Evolutionary conservation across 805 yeast genomes (phyloP), one percentile per base, ranked within the genome.

Genomic region (Saccharomyces eubayanus): DNA sequence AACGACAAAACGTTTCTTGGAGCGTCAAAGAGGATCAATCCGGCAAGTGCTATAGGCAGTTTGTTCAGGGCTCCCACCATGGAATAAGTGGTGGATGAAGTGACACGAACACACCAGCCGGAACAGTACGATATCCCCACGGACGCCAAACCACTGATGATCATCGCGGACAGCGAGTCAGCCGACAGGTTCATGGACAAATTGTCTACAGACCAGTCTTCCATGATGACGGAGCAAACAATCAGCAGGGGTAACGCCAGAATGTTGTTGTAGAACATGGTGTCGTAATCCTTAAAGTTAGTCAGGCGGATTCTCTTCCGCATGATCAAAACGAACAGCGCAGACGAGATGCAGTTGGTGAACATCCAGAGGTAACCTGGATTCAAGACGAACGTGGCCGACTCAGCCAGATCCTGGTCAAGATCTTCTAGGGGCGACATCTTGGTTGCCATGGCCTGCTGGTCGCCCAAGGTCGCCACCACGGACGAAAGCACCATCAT

Each of bases 11-110:
- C 88, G 78, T 95, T 94, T 68, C 87, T 88, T 56, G 96, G 91
- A 54, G 96, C 95, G 66, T 89, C 96, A 67, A 94, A 94, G 81
- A 94, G 92, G 62, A 94, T 68, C 72, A 94, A 81, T 46, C 99
- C 99, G 43, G 96, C 85, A 55, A 94, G 79, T 14, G 99, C 99
- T 67, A 94, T 89, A 69, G 99, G 99, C 65, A 94, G 83, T 77
- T 94, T 94, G 83, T 94, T 94, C 73, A 94, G 82, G 53, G 99
- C 99, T 72, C 99, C 99, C 55, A 94, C 98, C 99, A 94, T 94
- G 52, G 97, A 89, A 77, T 94, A 94, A 53, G 99, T 94, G 53
- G 99, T 94, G 28, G 98, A 91, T 24, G 97, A 89, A 47, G 99
- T 94, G 59, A 94, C 98, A 77, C 99, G 89, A 61, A 94, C 96